These are phyloP conservation scores for Entamoeba nuttalli DNA, from an alignment of 208 protist genomes.

Conservation along the genomic window DNA sequence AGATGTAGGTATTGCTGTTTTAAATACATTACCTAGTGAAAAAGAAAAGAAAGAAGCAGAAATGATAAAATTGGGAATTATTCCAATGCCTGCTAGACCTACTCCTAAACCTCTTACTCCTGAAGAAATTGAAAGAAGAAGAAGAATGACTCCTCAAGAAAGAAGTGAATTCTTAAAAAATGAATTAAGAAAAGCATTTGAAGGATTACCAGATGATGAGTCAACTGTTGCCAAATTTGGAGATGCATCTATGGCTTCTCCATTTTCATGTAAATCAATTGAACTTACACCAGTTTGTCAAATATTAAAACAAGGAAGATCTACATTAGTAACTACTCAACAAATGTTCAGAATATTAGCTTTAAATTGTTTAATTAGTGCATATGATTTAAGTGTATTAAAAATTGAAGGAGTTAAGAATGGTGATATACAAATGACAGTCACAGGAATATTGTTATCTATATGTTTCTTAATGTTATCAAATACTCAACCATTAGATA, in stretches of 20 bases:
- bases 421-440: constrained; percentile 83
- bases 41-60: neutral
- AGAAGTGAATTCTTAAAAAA: neutral
- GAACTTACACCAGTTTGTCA: neutral
- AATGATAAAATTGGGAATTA: neutral
- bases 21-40: constrained; percentile 33
- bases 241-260: constrained; percentile 62
- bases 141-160: neutral
- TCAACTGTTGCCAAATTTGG: constrained; percentile 16
- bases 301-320: constrained; percentile 41
- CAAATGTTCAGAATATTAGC: constrained; percentile 98
- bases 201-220: neutral
- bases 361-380: constrained; percentile 83
- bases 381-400: constrained; percentile 84
- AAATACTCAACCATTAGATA: constrained; percentile 53
- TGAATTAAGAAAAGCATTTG: neutral
- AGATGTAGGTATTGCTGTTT: constrained; percentile 81
- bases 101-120: neutral
- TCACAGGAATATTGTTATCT: constrained; percentile 70
- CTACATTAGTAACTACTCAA: constrained; percentile 84
- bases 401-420: constrained; percentile 82
- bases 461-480: constrained; percentile 91
- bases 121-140: neutral
- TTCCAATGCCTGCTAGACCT: neutral
- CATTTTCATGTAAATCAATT: constrained; percentile 55